Conservation (phyloP, 2,329 filamentous ascomycete species). For the Sclerotinia trifoliorum region DNA sequence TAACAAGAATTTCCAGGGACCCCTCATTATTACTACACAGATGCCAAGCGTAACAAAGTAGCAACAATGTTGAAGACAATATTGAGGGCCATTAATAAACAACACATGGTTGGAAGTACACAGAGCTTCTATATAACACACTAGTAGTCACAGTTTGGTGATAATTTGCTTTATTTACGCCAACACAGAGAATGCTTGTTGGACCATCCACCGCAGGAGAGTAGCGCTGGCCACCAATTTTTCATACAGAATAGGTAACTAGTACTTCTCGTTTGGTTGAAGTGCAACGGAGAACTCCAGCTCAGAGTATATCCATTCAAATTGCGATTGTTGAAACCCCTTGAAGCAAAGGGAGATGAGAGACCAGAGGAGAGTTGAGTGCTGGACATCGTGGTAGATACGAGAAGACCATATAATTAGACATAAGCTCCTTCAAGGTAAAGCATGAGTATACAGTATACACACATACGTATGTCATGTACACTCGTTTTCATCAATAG, state of each 20-base stretch:
- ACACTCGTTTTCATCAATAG: background rate
- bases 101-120: too few relatives aligned
- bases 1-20: background rate
- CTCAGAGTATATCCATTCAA: too few relatives aligned
- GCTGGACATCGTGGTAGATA: background rate
- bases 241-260: background rate
- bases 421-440: background rate
- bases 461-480: background rate
- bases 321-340: too few relatives aligned
- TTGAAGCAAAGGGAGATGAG: background rate
- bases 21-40: background rate
- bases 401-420: background rate
- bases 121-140: background rate
- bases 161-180: too few relatives aligned
- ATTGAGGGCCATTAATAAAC: background rate
- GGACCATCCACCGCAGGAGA: background rate
- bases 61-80: background rate
- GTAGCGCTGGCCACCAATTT: background rate
- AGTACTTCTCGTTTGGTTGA: background rate
- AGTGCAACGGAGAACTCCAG: background rate
- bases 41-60: background rate
- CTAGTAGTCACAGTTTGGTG: background rate
- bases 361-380: background rate
- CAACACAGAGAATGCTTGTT: background rate
- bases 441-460: background rate